Evolutionary conservation across 352 stramenopile species (phyloP).

Genomic region (Elongisporangium senticosum): DNA sequence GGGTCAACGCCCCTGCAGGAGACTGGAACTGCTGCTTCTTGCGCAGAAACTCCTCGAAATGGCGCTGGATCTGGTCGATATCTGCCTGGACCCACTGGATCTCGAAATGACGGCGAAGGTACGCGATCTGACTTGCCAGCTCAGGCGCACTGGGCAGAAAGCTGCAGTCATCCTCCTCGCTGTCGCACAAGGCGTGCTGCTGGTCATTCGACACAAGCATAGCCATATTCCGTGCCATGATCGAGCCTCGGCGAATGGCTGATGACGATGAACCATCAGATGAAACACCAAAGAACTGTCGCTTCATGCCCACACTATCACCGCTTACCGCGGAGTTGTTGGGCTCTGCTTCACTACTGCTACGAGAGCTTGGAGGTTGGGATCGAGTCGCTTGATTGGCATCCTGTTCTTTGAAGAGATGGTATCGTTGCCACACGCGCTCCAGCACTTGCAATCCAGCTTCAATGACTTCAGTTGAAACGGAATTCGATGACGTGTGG

Average conservation of each 20-base stretch:
- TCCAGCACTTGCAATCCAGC: slow-evolving; percentile 4
- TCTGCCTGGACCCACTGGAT: slow-evolving; percentile 40
- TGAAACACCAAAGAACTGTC: slow-evolving; percentile 12
- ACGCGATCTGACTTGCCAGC: slow-evolving; percentile 12
- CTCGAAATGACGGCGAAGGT: slow-evolving; percentile 34
- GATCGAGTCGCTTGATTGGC: neutral
- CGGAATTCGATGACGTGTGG: neutral
- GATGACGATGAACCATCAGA: neutral
- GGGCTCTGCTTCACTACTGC: neutral
- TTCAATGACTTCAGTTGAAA: neutral
- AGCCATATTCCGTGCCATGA: neutral
- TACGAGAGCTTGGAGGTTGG: neutral
- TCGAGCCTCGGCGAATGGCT: neutral
- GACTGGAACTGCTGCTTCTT: slow-evolving; percentile 17
- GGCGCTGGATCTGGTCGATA: slow-evolving; percentile 26
- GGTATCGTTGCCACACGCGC: slow-evolving; percentile 20
- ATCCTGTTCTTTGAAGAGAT: slow-evolving; percentile 10
- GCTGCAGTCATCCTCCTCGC: neutral
- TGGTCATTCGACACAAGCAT: neutral
- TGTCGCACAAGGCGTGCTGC: neutral
- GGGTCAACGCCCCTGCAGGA: neutral
- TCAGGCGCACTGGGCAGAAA: neutral
- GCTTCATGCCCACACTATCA: slow-evolving; percentile 17
- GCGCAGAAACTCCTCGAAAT: slow-evolving; percentile 41
- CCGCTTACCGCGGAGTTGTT: slow-evolving; percentile 11